Evolutionary conservation across 805 yeast genomes (phyloP).

Genomic region (Wickerhamiella azyma): DNA sequence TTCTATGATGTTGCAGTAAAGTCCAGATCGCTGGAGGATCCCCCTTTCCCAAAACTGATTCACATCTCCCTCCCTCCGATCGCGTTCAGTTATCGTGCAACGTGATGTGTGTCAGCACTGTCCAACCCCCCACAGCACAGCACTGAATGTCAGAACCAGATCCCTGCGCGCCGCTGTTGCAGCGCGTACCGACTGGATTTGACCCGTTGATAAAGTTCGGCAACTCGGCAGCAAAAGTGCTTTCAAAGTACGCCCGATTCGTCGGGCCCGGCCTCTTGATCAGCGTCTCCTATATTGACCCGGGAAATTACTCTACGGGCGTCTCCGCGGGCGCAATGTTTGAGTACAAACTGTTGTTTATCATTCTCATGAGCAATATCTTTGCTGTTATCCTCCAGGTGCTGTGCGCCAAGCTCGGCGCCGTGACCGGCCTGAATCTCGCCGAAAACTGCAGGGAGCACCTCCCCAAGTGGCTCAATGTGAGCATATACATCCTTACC

Average conservation of each 20-base stretch:
- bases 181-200: constrained; percentile 2
- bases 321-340: constrained; percentile 79
- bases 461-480: constrained; percentile 54
- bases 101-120: background rate
- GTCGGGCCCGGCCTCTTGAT: constrained; percentile 84
- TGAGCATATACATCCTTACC: constrained; percentile 52
- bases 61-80: too few species aligned
- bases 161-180: background rate
- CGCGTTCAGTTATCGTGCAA: background rate
- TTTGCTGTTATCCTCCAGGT: constrained; percentile 76
- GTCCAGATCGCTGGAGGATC: too few species aligned
- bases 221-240: constrained; percentile 10
- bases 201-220: constrained; percentile 1
- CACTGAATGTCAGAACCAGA: background rate
- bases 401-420: constrained; percentile 71
- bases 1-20: too few species aligned
- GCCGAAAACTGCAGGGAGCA: constrained; percentile 71
- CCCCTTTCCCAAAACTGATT: too few species aligned
- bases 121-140: background rate
- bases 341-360: constrained; percentile 57
- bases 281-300: constrained; percentile 85
- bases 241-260: constrained; percentile 48
- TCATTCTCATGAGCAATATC: constrained; percentile 61
- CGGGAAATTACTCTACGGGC: constrained; percentile 85
- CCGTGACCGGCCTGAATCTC: constrained; percentile 78